A percentile compares a stretch with the other conserved stretches of the same genome.
Evolutionary conservation across 2,329 filamentous ascomycete species (phyloP).

Genomic region (Geosmithia morbida): DNA sequence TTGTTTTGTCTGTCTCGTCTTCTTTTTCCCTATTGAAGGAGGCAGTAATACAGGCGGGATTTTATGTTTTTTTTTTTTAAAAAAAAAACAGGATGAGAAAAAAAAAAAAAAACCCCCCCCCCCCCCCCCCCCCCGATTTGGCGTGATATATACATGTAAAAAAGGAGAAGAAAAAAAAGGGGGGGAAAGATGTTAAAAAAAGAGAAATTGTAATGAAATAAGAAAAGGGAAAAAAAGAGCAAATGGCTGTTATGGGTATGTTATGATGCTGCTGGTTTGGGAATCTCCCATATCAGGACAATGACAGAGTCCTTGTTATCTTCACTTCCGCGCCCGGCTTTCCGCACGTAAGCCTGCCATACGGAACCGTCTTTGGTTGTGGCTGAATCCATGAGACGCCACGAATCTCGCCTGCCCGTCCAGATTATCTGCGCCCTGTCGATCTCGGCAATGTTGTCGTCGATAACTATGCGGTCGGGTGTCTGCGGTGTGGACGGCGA

Average conservation of each 20-base stretch:
- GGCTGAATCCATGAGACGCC: slow-evolving; percentile 24
- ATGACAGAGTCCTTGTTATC: slow-evolving; percentile 20
- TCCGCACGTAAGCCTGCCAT: slow-evolving; percentile 31
- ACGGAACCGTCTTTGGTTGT: slow-evolving; percentile 20
- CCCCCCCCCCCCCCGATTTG: no score
- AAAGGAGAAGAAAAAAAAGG: neutral
- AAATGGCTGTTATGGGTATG: neutral
- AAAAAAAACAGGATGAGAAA: no score
- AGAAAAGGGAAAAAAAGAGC: neutral
- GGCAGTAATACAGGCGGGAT: no score
- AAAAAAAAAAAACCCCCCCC: no score
- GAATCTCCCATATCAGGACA: slow-evolving; percentile 23
- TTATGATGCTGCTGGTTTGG: neutral
- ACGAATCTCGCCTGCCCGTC: slow-evolving; percentile 21
- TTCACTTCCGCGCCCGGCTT: slow-evolving; percentile 3
- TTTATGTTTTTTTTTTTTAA: no score
- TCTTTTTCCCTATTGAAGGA: neutral
- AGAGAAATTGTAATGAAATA: neutral
- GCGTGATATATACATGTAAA: neutral
- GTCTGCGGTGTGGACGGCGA: slow-evolving; percentile 3
- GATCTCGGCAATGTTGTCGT: slow-evolving; percentile 8
- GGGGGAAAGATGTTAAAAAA: neutral
- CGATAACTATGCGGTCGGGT: slow-evolving; percentile 15
- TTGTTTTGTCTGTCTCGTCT: neutral
- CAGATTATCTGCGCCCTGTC: slow-evolving; percentile 18